Evolutionary conservation across 2,329 filamentous ascomycete genomes (phyloP).

Genomic region (Microsporum ferrugineum): DNA sequence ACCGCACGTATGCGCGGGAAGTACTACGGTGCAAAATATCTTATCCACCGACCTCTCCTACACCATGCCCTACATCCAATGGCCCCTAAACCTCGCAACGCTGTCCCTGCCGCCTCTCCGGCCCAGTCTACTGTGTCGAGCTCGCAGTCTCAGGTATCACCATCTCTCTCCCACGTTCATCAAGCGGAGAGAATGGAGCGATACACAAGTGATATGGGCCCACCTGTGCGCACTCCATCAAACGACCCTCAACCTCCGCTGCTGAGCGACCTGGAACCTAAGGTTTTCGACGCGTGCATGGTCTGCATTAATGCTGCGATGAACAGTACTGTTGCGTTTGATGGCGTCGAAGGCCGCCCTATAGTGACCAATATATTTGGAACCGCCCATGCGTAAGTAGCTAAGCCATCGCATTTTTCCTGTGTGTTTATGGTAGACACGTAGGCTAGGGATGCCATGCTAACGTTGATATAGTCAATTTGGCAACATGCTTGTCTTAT

Average conservation of each 20-base stretch:
- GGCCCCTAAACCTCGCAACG: slow-evolving; percentile 19
- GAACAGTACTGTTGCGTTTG: slow-evolving; percentile 74
- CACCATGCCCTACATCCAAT: slow-evolving; percentile 46
- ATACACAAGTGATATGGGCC: slow-evolving; percentile 23
- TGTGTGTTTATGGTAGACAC: neutral
- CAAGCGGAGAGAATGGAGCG: slow-evolving; percentile 23
- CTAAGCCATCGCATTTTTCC: neutral
- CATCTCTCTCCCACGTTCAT: slow-evolving; percentile 23
- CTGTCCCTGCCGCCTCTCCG: slow-evolving; percentile 24
- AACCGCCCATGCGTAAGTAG: slow-evolving; percentile 83
- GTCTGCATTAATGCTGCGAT: slow-evolving; percentile 63
- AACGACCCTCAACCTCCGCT: slow-evolving; percentile 15
- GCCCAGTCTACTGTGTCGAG: slow-evolving; percentile 20
- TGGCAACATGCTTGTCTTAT: slow-evolving; percentile 84
- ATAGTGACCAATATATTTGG: slow-evolving; percentile 95
- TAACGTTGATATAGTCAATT: slow-evolving; percentile 59
- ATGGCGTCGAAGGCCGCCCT: slow-evolving; percentile 50
- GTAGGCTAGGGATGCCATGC: slow-evolving; percentile 10
- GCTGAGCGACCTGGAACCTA: slow-evolving; percentile 31
- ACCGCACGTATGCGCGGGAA: slow-evolving; percentile 78
- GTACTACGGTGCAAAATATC: slow-evolving; percentile 84
- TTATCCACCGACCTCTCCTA: slow-evolving; percentile 72
- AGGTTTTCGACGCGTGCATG: slow-evolving; percentile 45
- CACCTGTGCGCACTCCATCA: slow-evolving; percentile 18
- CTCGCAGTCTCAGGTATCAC: slow-evolving; percentile 26